Conservation (phyloP, 2,329 filamentous ascomycete species). For the Exophiala sp. region DNA sequence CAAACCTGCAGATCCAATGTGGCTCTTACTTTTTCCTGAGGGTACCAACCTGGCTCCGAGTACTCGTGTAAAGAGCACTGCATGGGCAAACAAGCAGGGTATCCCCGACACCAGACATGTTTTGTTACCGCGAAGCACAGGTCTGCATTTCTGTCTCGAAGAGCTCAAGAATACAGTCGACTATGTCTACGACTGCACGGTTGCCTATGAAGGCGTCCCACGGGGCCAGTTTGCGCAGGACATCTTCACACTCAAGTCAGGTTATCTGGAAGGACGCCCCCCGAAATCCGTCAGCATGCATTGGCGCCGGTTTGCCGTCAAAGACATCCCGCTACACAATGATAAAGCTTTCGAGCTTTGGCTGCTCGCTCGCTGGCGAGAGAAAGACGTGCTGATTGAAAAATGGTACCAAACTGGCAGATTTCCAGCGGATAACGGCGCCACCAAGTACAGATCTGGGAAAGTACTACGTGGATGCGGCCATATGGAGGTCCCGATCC, state of each 20-base stretch:
- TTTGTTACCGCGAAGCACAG: conserved; percentile 75
- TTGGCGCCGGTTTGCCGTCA: conserved; percentile 74
- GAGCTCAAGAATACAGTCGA: conserved; percentile 72
- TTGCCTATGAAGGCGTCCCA: conserved; percentile 35
- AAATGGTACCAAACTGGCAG: conserved; percentile 67
- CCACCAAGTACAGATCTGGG: conserved; percentile 46
- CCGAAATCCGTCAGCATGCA: conserved; percentile 89
- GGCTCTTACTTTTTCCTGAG: conserved; percentile 83
- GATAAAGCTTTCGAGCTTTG: conserved; percentile 68
- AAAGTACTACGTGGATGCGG: conserved; percentile 30
- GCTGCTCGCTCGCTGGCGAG: conserved; percentile 76
- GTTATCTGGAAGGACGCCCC: conserved; percentile 75
- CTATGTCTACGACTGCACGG: conserved; percentile 68
- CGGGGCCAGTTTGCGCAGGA: conserved; percentile 71
- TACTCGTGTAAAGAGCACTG: conserved; percentile 65
- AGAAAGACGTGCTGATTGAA: conserved; percentile 80
- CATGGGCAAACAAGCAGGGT: conserved; percentile 73
- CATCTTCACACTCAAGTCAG: conserved; percentile 72
- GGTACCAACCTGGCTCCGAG: conserved; percentile 76
- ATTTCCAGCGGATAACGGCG: conserved; percentile 64
- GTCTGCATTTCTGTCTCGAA: conserved; percentile 73
- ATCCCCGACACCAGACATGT: conserved; percentile 70
- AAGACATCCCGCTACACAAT: conserved; percentile 69
- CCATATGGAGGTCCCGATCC: conserved; percentile 33
- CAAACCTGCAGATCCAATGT: conserved; percentile 68